Conservation (phyloP, 208 protist genomes). For the Porcisia deanei region DNA sequence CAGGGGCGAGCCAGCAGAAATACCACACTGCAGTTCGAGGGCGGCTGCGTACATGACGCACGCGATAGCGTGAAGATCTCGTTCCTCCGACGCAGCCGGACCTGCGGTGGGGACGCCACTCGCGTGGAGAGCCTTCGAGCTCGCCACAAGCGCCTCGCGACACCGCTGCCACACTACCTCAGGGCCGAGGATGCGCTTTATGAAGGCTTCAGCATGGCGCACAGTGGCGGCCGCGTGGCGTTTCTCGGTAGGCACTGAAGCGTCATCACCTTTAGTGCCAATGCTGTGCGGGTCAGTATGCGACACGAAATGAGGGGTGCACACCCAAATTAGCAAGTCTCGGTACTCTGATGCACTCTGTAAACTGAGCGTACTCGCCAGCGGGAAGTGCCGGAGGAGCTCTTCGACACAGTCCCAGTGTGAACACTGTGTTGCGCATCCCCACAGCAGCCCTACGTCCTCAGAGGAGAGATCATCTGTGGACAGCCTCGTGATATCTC, state of each 20-base stretch:
- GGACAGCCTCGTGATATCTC: conserved; percentile 32
- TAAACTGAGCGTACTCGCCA: conserved; percentile 29
- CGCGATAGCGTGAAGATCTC: conserved; percentile 12
- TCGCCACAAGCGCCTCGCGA: conserved; percentile 16
- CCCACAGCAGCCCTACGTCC: conserved; percentile 45
- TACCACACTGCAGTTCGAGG: conserved; percentile 6
- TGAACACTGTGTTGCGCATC: conserved; percentile 31
- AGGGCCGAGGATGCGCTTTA: background rate
- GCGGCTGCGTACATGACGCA: conserved; percentile 10
- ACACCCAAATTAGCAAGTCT: conserved; percentile 38
- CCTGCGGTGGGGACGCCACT: conserved; percentile 1
- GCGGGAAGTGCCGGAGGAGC: conserved; percentile 42
- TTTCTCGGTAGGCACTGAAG: background rate
- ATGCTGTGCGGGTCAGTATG: background rate
- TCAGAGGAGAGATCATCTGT: conserved; percentile 15
- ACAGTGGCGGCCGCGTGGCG: background rate
- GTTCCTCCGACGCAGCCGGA: background rate
- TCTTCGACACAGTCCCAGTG: conserved; percentile 39
- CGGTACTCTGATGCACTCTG: conserved; percentile 40
- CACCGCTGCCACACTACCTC: conserved; percentile 6
- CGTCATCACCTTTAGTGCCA: background rate
- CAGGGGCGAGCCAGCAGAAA: background rate
- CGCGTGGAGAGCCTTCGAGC: background rate
- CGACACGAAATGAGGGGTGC: conserved; percentile 10
- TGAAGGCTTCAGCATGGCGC: background rate